Evolutionary conservation across 1,284 basidiomycete species (phyloP).

Genomic region (Phenoliferia sp.): DNA sequence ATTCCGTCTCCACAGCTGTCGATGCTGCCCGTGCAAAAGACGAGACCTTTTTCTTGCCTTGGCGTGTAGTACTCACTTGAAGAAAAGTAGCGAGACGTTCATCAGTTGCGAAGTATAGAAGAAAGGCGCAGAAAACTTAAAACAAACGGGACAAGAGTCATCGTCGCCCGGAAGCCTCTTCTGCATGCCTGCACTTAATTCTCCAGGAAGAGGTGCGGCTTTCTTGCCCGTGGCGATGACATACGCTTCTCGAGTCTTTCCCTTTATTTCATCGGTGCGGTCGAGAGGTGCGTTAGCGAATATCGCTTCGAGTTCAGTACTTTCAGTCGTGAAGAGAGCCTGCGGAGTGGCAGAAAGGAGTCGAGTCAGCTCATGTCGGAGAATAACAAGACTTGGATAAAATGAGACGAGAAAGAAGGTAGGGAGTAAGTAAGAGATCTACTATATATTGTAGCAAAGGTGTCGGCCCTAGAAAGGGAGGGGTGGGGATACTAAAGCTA

Average conservation of each 20-base stretch:
- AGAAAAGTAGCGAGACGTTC: background rate
- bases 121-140: slow-evolving; percentile 35
- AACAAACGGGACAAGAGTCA: slow-evolving; percentile 69
- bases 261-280: slow-evolving; percentile 54
- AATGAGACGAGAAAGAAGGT: too few relatives aligned
- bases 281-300: slow-evolving; percentile 60
- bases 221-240: slow-evolving; percentile 39
- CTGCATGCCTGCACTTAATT: slow-evolving; percentile 31
- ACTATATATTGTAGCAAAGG: too few relatives aligned
- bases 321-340: slow-evolving; percentile 58
- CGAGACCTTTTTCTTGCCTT: slow-evolving; percentile 48
- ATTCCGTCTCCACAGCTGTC: slow-evolving; percentile 58
- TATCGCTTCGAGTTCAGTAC: slow-evolving; percentile 60
- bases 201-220: background rate
- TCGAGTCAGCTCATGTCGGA: background rate
- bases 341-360: background rate
- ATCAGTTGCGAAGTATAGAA: too few relatives aligned
- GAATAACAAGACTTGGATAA: too few relatives aligned
- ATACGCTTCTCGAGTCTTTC: slow-evolving; percentile 55
- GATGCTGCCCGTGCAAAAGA: slow-evolving; percentile 55
- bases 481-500: too few relatives aligned
- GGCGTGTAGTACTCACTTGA: slow-evolving; percentile 54
- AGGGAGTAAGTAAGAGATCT: background rate
- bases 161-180: slow-evolving; percentile 56
- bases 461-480: too few relatives aligned